Conservation (phyloP, 2,329 filamentous ascomycete species). For the Scedosporium apiospermum region DNA sequence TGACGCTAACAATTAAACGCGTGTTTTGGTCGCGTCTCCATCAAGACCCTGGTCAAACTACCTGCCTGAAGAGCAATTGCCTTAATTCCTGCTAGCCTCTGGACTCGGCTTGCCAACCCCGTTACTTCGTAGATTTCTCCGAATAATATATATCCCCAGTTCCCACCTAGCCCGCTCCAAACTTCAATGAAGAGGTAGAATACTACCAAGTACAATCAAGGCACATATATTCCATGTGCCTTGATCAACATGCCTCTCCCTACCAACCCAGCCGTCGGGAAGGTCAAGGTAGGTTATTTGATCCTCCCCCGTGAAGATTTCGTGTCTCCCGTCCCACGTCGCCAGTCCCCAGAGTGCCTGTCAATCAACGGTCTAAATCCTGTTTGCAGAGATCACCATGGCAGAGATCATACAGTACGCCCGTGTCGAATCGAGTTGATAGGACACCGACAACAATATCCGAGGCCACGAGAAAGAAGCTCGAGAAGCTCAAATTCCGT, state of each 20-base stretch:
- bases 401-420: conserved; percentile 45
- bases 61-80: not conserved
- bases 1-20: too few relatives aligned
- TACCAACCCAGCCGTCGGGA: not conserved
- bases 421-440: conserved; percentile 26
- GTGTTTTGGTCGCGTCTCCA: too few relatives aligned
- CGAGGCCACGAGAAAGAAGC: conserved; percentile 49
- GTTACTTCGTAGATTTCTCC: not conserved
- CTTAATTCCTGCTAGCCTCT: not conserved
- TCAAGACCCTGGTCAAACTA: too few relatives aligned
- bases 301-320: conserved; percentile 28
- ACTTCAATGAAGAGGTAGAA: not conserved
- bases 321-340: conserved; percentile 11
- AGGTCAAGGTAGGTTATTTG: not conserved
- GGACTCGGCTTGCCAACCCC: not conserved
- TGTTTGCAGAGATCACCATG: conserved; percentile 20
- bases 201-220: not conserved
- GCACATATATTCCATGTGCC: not conserved
- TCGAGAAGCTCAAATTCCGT: conserved; percentile 47
- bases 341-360: conserved; percentile 20
- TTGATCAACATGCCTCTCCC: not conserved
- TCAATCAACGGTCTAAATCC: conserved; percentile 12
- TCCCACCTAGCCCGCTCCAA: not conserved
- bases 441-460: conserved; percentile 39
- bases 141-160: not conserved